These are phyloP conservation scores for Sphaerulina musiva DNA, from an alignment of 2,329 filamentous ascomycete genomes.

Conservation along the genomic window DNA sequence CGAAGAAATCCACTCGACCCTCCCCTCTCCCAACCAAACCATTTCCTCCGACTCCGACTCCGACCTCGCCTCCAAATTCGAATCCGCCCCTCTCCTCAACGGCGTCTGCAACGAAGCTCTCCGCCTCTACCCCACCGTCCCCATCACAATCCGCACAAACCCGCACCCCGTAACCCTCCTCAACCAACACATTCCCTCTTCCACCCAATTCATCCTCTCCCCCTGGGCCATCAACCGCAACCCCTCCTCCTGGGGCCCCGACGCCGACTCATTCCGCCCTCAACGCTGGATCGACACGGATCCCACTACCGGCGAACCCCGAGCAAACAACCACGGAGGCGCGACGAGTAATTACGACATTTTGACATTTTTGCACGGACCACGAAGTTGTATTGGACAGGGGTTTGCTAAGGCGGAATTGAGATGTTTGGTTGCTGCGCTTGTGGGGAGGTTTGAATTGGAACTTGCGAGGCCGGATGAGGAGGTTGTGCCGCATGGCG, in stretches of 20 bases:
- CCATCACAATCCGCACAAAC: constrained; percentile 41
- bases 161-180: constrained; percentile 40
- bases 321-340: constrained; percentile 58
- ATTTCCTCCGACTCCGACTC: constrained; percentile 14
- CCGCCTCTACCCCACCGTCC: constrained; percentile 44
- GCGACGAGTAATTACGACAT: constrained; percentile 48
- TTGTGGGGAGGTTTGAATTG: constrained; percentile 26
- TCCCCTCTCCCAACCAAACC: constrained; percentile 44
- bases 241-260: constrained; percentile 38
- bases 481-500: constrained; percentile 22
- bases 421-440: constrained; percentile 27
- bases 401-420: constrained; percentile 54
- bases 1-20: constrained; percentile 56
- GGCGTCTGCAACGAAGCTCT: constrained; percentile 43
- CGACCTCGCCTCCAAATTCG: constrained; percentile 36
- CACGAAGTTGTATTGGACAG: constrained; percentile 74
- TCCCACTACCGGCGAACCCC: constrained; percentile 22
- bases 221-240: constrained; percentile 41
- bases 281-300: constrained; percentile 42
- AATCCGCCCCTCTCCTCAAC: constrained; percentile 42
- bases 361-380: constrained; percentile 46
- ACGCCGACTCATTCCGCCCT: constrained; percentile 39
- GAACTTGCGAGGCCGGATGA: constrained; percentile 24
- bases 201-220: constrained; percentile 35
- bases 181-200: constrained; percentile 36